Evolutionary conservation across 805 yeast genomes (phyloP).

Genomic region (Ascoidea rubescens): DNA sequence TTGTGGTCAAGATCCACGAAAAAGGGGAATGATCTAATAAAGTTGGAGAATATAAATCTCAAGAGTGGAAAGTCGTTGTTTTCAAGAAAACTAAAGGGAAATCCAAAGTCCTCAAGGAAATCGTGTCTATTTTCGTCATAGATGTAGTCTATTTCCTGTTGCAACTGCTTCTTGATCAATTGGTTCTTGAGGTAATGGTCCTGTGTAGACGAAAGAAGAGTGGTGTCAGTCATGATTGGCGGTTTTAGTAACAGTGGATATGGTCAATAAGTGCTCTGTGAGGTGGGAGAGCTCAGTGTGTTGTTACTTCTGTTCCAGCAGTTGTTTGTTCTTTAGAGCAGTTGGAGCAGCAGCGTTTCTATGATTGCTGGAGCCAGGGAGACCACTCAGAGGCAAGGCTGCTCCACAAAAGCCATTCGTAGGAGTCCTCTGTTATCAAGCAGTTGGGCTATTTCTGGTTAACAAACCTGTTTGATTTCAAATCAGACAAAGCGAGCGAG

Average conservation of each 20-base stretch:
- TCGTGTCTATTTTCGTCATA: constrained; percentile 39
- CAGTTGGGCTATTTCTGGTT: no score
- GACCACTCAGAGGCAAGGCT: no score
- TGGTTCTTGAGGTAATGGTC: constrained; percentile 85
- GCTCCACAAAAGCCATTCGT: no score
- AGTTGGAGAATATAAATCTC: constrained; percentile 48
- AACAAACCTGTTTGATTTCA: no score
- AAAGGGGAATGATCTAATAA: constrained; percentile 65
- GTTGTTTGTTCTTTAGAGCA: background rate
- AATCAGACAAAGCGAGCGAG: no score
- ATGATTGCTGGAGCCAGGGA: no score
- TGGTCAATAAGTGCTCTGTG: background rate
- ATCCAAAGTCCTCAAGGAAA: constrained; percentile 52
- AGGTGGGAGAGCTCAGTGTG: background rate
- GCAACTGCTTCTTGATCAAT: constrained; percentile 47
- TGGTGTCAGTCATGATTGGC: background rate
- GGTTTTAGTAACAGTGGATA: background rate
- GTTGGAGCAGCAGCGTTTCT: no score
- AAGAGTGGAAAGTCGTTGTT: constrained; percentile 48
- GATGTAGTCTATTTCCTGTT: constrained; percentile 45
- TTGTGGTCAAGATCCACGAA: constrained; percentile 17
- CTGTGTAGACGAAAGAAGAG: constrained; percentile 32
- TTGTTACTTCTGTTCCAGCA: background rate
- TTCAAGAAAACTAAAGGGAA: constrained; percentile 40
- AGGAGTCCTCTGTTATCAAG: no score